These are phyloP conservation scores for Tephrocybe sp. DNA, from an alignment of 768 basidiomycete genomes.

Conservation along the genomic window DNA sequence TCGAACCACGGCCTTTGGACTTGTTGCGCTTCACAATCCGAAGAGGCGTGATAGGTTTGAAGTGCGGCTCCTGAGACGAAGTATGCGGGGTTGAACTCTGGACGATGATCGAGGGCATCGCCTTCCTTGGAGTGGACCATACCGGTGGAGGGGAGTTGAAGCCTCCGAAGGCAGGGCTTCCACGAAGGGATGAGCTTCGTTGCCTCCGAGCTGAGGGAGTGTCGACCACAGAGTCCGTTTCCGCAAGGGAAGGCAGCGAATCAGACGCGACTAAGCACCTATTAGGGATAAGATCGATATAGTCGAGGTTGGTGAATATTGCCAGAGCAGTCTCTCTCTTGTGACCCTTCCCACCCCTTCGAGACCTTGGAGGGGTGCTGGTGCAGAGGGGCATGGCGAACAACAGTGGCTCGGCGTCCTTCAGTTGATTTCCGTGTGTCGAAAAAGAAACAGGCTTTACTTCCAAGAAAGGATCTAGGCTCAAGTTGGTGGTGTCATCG, in stretches of 20 bases:
- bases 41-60: conserved; percentile 14
- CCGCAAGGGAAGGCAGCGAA: background rate
- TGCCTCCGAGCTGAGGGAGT: conserved; percentile 5
- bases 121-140: conserved; percentile 2
- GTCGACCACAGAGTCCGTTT: conserved; percentile 7
- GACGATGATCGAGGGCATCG: conserved; percentile 2
- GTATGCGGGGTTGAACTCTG: conserved; percentile 3
- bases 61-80: background rate
- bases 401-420: background rate
- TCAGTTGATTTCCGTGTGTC: background rate
- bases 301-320: conserved; percentile 13
- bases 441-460: background rate
- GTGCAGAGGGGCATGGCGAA: conserved; percentile 13
- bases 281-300: background rate
- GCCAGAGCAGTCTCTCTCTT: conserved; percentile 13
- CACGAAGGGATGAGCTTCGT: conserved; percentile 12
- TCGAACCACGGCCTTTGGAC: background rate
- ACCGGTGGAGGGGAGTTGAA: conserved; percentile 11
- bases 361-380: conserved; percentile 11
- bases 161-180: conserved; percentile 7
- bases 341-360: conserved; percentile 12
- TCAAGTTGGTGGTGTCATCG: background rate
- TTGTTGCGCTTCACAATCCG: conserved; percentile 18
- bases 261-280: background rate
- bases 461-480: conserved; percentile 11